A percentile compares a stretch with the other conserved stretches of the same genome.
These are phyloP conservation scores for Phaeotremella fagi DNA, from an alignment of 768 basidiomycete genomes.

Conservation along the genomic window DNA sequence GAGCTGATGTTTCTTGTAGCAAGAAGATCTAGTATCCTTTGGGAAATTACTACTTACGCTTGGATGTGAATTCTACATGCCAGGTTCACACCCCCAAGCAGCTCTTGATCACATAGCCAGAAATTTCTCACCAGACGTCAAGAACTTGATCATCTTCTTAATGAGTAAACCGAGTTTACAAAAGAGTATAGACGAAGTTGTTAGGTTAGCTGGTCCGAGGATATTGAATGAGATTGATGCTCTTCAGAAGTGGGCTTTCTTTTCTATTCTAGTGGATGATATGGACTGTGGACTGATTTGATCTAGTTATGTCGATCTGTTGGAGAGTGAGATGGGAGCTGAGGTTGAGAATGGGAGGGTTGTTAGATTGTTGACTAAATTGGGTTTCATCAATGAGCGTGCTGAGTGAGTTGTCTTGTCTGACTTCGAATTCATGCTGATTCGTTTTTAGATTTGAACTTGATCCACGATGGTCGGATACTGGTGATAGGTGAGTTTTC, in stretches of 20 bases:
- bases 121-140: slow-evolving; percentile 74
- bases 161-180: slow-evolving; percentile 66
- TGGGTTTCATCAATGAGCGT: slow-evolving; percentile 98
- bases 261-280: not conserved
- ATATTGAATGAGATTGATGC: slow-evolving; percentile 78
- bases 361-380: slow-evolving; percentile 81
- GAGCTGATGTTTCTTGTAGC: slow-evolving; percentile 47
- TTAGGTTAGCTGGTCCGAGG: slow-evolving; percentile 71
- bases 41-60: slow-evolving; percentile 77
- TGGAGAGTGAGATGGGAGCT: slow-evolving; percentile 76
- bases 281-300: slow-evolving; percentile 1
- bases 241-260: slow-evolving; percentile 61
- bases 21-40: slow-evolving; percentile 83
- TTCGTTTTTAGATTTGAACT: slow-evolving; percentile 67
- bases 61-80: slow-evolving; percentile 64
- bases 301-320: slow-evolving; percentile 71
- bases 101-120: slow-evolving; percentile 68
- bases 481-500: slow-evolving; percentile 65
- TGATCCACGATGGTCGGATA: slow-evolving; percentile 95
- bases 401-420: slow-evolving; percentile 70
- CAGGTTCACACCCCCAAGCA: slow-evolving; percentile 64
- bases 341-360: slow-evolving; percentile 93
- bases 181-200: slow-evolving; percentile 70
- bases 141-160: slow-evolving; percentile 67
- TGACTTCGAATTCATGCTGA: slow-evolving; percentile 1